These are phyloP conservation scores for Persicaria maculosa DNA, from an alignment of 148 eudicot genomes.

Conservation along the genomic window DNA sequence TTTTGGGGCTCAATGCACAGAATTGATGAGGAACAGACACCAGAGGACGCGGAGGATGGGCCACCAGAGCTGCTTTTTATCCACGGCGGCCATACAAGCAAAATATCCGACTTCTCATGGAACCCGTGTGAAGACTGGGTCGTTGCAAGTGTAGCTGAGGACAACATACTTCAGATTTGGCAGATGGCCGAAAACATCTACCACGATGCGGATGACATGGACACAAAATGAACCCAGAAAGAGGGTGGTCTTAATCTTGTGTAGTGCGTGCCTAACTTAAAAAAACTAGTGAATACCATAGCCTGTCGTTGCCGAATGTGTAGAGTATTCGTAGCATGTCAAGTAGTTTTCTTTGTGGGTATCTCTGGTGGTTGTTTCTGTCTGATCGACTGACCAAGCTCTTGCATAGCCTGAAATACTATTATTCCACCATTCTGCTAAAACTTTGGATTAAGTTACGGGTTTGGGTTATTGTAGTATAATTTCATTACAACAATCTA, in stretches of 20 bases:
- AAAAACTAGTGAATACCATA: not conserved
- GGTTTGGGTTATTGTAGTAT: not conserved
- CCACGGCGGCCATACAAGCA: constrained; percentile 91
- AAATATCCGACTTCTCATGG: constrained; percentile 92
- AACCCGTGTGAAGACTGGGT: constrained; percentile 90
- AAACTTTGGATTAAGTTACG: not conserved
- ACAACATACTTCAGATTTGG: constrained; percentile 89
- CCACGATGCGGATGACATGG: constrained; percentile 65
- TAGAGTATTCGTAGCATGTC: constrained; percentile 3
- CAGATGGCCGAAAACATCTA: constrained; percentile 92
- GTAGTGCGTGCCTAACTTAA: no score
- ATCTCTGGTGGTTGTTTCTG: not conserved
- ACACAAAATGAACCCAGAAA: constrained; percentile 36
- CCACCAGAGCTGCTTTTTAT: constrained; percentile 86
- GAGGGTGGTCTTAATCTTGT: constrained; percentile 23
- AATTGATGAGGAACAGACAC: constrained; percentile 64
- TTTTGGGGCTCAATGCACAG: constrained; percentile 21
- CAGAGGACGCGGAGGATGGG: constrained; percentile 86
- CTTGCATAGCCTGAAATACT: not conserved
- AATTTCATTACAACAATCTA: not conserved
- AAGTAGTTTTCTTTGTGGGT: not conserved
- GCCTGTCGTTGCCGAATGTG: not conserved
- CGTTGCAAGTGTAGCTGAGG: constrained; percentile 83
- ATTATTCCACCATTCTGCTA: not conserved
- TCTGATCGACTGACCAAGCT: no score